Evolutionary conservation across 768 basidiomycete species (phyloP), one percentile per base, ranked within the genome.

Genomic region (Pisolithus orientalis): DNA sequence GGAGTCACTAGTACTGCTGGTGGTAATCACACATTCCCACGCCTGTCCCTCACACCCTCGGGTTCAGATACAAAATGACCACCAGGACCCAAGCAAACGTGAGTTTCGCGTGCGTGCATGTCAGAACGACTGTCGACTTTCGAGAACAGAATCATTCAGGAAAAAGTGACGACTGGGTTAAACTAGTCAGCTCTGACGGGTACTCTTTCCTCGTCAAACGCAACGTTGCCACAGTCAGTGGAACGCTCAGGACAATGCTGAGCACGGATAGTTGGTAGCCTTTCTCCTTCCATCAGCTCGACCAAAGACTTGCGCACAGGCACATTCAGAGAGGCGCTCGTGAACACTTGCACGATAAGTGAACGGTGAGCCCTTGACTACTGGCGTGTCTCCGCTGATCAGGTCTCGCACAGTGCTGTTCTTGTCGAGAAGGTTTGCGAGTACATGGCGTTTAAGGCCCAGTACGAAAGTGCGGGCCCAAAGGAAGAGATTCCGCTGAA

Each of bases 341-440:
- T 79, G n/a, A 82, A 83, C 57, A 80, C 80, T 2, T 87, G 86
- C 64, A 75, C 77, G 13, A 76, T 90, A 39, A 75, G 78, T 51
- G 85, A 93, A 65, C 76, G 90, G 90, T 88, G 59, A 39, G 78
- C 13, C 37, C 16, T 29, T 17, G 46, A 47, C 17, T 39, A 16
- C 39, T 21, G 21, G 21, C 17, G 32, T 27, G 48, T 10, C 24
- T 38, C 10, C 28, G 38, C 51, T 45, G n/a, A 54, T 28, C 47
- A 10, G 16, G 9, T 4, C 28, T 25, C 24, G 17, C 29, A 1
- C 56, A 83, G 83, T 29, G 83, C 76, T 8, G 78, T 86, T 25
- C 84, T 95, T 34, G 80, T 90, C 1, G 90, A 94, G 69, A 94
- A 91, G 63, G 75, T 95, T 49, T 77, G 91, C 39, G 94, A 97